A percentile compares a stretch with the other conserved stretches of the same genome.
Conservation (phyloP, 768 basidiomycete genomes). For the Kwoniella sp. region DNA sequence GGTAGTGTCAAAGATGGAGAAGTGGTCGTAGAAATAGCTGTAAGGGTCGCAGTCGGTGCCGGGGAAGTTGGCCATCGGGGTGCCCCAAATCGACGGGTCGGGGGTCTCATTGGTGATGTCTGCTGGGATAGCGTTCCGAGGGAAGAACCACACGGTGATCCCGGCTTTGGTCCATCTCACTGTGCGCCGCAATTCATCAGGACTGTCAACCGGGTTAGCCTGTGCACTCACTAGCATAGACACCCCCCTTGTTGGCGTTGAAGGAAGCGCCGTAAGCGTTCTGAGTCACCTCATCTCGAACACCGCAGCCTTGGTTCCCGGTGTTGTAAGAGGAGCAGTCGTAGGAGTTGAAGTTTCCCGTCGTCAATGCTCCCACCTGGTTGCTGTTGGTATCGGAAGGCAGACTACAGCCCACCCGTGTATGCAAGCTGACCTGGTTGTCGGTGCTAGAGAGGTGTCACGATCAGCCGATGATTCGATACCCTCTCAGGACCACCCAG, state of each 20-base stretch:
- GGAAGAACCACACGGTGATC: conserved; percentile 77
- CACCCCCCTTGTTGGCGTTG: conserved; percentile 78
- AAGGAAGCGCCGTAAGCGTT: conserved; percentile 80
- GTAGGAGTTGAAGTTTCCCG: conserved; percentile 44
- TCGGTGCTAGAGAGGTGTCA: too few relatives aligned
- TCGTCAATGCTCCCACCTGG: conserved; percentile 37
- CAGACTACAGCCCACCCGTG: conserved; percentile 50
- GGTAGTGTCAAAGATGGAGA: conserved; percentile 55
- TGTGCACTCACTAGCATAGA: conserved; percentile 72
- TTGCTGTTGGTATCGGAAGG: conserved; percentile 23
- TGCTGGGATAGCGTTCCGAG: conserved; percentile 62
- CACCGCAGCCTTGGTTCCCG: conserved; percentile 60
- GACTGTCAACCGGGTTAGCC: background rate
- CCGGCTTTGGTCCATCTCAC: conserved; percentile 74
- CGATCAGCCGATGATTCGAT: too few relatives aligned
- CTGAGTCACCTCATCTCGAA: conserved; percentile 56
- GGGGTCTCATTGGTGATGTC: conserved; percentile 75
- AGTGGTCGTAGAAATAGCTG: conserved; percentile 70
- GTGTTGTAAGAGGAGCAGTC: conserved; percentile 48
- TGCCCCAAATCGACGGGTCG: conserved; percentile 69
- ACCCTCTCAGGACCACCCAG: too few relatives aligned
- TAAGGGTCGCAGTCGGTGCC: conserved; percentile 69
- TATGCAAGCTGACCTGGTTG: conserved; percentile 54
- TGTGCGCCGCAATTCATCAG: conserved; percentile 34
- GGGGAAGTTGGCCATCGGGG: conserved; percentile 74